Evolutionary conservation across 768 basidiomycete species (phyloP).

Genomic region (Phlebiopsis flavidoalba): DNA sequence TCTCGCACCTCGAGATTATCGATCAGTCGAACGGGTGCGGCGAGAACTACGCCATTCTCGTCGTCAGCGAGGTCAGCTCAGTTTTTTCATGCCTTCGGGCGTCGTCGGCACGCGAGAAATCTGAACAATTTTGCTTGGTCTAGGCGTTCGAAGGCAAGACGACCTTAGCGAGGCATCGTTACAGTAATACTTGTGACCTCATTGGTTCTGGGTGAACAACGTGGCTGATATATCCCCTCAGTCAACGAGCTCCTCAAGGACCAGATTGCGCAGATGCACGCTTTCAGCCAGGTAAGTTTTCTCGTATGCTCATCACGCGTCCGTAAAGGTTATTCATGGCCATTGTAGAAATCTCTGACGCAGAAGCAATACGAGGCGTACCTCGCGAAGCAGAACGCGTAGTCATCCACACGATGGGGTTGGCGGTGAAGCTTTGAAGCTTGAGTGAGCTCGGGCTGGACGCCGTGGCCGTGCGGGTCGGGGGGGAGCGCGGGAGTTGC

Average conservation of each 20-base stretch:
- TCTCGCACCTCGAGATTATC: slow-evolving; percentile 65
- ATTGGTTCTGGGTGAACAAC: not conserved
- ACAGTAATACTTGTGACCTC: slow-evolving; percentile 38
- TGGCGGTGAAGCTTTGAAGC: not conserved
- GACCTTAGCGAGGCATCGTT: slow-evolving; percentile 71
- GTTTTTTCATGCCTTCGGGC: not conserved
- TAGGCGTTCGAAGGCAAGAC: slow-evolving; percentile 76
- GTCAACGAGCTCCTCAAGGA: slow-evolving; percentile 75
- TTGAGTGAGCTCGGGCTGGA: not conserved
- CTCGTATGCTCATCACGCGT: not conserved
- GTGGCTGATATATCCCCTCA: slow-evolving; percentile 23
- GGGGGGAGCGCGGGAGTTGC: too few relatives aligned
- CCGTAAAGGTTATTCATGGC: not conserved
- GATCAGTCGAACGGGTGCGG: slow-evolving; percentile 82
- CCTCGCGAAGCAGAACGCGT: slow-evolving; percentile 27
- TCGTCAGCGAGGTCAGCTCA: slow-evolving; percentile 67
- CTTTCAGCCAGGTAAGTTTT: slow-evolving; percentile 73
- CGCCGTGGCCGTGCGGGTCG: too few relatives aligned
- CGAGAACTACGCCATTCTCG: slow-evolving; percentile 65
- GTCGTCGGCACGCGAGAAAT: too few relatives aligned
- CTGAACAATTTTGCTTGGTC: not conserved
- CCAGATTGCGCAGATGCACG: slow-evolving; percentile 78
- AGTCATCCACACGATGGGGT: not conserved
- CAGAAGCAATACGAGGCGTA: slow-evolving; percentile 58
- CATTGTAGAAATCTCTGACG: slow-evolving; percentile 63